Evolutionary conservation across 2,329 filamentous ascomycete genomes (phyloP), one percentile per base, ranked within the genome.

Genomic region (Penicillium thymicola): DNA sequence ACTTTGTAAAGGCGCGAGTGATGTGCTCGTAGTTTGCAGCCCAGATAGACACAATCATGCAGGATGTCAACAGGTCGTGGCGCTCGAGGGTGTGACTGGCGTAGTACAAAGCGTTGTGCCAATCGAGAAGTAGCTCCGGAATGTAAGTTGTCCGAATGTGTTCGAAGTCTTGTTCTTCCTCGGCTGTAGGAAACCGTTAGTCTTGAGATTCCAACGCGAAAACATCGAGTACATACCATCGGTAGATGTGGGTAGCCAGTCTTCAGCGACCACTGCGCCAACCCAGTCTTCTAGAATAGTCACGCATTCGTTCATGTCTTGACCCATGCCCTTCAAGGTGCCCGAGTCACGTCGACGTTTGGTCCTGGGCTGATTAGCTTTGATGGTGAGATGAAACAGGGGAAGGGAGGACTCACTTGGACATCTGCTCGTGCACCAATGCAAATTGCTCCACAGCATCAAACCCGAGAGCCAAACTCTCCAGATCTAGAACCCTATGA

Each of bases 31-130:
- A 83, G 61, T 86, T 84, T 55, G 88, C 85, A 2, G 93, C 90
- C 49, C 96, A 82, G 2, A 86, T 85, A 1, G 91, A 87, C 16
- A 99, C 79, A 57, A 96, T 90, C 89, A 99, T 93, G 66, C 88
- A 89, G 69, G 93, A 87, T 27, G 94, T 81, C 18, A 96, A 80
- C 62, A 88, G 84, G 57, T 93, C 89, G 42, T 91, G 57, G n/a
- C 60, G 86, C 44, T 86, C 88, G 42, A 95, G 78, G 47, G 85
- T 82, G 45, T 85, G 86, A 4, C 90, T 91, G 0, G 89, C 88
- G 68, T 89, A 89, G 70, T 95, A 89, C 48, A 97, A 78, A 1
- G 89, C 87, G 66, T 84, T 87, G 69, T 94, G 85, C 71, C 94
- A 97, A 3, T 89, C 90, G 48, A 99, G 81, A 41, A 96, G 80